These are phyloP conservation scores for Russula virescens DNA, from an alignment of 768 basidiomycete species.

Conservation along the genomic window DNA sequence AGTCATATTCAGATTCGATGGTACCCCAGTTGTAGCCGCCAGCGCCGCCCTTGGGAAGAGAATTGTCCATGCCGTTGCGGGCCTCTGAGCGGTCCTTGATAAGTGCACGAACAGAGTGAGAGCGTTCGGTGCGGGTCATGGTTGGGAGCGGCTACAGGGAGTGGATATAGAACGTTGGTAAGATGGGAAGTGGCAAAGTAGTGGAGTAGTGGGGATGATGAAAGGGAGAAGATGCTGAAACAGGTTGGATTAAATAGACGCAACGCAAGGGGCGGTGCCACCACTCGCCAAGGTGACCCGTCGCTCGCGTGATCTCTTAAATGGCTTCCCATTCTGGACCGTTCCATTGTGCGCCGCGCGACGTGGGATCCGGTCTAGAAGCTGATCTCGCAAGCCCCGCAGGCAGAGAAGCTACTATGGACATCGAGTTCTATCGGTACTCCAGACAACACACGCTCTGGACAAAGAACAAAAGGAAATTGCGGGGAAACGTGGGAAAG, in stretches of 20 bases:
- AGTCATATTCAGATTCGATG: conserved; percentile 47
- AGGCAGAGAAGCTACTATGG: neutral
- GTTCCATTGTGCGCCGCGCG: neutral
- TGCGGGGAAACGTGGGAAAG: conserved; percentile 22
- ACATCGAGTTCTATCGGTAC: neutral
- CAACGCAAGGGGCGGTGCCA: neutral
- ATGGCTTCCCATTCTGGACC: neutral
- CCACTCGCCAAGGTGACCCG: conserved; percentile 9
- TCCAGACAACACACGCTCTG: neutral
- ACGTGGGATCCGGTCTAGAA: neutral
- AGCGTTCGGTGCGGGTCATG: conserved; percentile 81
- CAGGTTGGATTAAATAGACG: conserved; percentile 7
- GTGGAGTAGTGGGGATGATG: neutral
- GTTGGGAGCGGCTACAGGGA: conserved; percentile 22
- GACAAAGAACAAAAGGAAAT: neutral
- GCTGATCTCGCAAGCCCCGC: neutral
- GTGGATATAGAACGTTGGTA: neutral
- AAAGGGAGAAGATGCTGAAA: neutral
- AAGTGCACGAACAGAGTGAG: conserved; percentile 64
- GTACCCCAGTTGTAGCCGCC: conserved; percentile 87
- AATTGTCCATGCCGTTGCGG: conserved; percentile 68
- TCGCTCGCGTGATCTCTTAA: conserved; percentile 2
- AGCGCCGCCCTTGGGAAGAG: conserved; percentile 70
- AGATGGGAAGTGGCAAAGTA: too few relatives aligned
- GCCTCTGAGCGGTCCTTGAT: conserved; percentile 73